A percentile compares a stretch with the other conserved stretches of the same genome.
Conservation (phyloP, 2,329 filamentous ascomycete species). For the Pyrenophora seminiperda region DNA sequence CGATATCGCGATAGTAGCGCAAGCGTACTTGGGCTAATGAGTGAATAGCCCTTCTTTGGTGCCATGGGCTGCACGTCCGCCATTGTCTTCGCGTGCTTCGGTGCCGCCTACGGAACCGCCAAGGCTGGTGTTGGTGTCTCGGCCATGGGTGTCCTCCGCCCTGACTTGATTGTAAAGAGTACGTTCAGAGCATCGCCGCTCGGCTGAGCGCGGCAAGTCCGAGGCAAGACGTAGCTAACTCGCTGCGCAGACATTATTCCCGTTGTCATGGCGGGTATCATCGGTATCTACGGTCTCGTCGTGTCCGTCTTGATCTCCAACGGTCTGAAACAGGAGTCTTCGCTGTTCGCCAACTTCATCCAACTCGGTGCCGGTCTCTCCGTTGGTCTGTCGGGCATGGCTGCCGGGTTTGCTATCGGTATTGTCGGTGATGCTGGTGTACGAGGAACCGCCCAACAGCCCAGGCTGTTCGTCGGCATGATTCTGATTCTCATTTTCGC, state of each 20-base stretch:
- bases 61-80: slow-evolving; percentile 95
- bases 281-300: slow-evolving; percentile 81
- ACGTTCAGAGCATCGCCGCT: slow-evolving; percentile 52
- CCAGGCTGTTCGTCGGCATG: slow-evolving; percentile 92
- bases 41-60: slow-evolving; percentile 81
- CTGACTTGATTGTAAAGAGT: slow-evolving; percentile 99
- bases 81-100: slow-evolving; percentile 95
- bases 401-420: slow-evolving; percentile 78
- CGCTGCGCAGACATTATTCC: slow-evolving; percentile 83
- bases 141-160: slow-evolving; percentile 96
- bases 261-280: slow-evolving; percentile 99
- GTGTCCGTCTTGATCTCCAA: slow-evolving; percentile 61
- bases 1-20: slow-evolving; percentile 4
- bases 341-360: slow-evolving; percentile 59
- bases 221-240: slow-evolving; percentile 17
- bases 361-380: slow-evolving; percentile 59
- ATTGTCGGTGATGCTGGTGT: slow-evolving; percentile 80
- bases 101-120: slow-evolving; percentile 96
- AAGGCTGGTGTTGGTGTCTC: slow-evolving; percentile 99
- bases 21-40: slow-evolving; percentile 28
- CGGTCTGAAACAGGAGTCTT: slow-evolving; percentile 54
- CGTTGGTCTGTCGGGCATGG: slow-evolving; percentile 82
- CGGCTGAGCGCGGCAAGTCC: not conserved
- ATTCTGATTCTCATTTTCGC: slow-evolving; percentile 99
- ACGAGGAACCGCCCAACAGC: slow-evolving; percentile 81